Percentiles rank a stretch among this genome's conserved stretches.
Evolutionary conservation across 345 rosid genomes (phyloP).

Genomic region (Eucalyptus cloeziana): DNA sequence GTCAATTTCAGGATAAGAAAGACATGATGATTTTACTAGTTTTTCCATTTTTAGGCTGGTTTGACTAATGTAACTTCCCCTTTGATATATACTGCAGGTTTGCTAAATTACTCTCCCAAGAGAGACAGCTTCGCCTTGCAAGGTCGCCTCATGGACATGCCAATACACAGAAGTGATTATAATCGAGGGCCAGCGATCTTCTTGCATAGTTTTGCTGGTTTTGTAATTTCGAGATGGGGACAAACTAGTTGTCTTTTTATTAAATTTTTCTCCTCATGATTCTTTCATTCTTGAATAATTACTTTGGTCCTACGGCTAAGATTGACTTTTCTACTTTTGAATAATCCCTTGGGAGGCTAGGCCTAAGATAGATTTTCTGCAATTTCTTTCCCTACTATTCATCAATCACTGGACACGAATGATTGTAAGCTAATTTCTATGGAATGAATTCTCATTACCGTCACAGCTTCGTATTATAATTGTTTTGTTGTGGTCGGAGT

Average conservation of each 20-base stretch:
- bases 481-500: background rate
- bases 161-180: background rate
- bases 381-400: background rate
- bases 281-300: background rate
- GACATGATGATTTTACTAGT: background rate
- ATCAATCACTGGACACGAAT: background rate
- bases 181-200: background rate
- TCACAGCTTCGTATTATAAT: background rate
- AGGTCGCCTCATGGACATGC: constrained; percentile 17
- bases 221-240: background rate
- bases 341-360: background rate
- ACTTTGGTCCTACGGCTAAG: background rate
- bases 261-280: background rate
- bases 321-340: background rate
- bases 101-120: constrained; percentile 48
- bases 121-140: constrained; percentile 34
- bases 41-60: background rate
- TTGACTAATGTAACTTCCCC: background rate
- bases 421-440: background rate
- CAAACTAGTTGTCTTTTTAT: background rate
- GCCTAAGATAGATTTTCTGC: background rate
- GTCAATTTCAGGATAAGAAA: background rate
- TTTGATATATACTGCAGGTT: constrained; percentile 10
- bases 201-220: background rate
- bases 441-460: background rate